phyloP scores from a whole-genome alignment of 2,329 filamentous ascomycete species.

The Simplicillium aogashimaense region DNA sequence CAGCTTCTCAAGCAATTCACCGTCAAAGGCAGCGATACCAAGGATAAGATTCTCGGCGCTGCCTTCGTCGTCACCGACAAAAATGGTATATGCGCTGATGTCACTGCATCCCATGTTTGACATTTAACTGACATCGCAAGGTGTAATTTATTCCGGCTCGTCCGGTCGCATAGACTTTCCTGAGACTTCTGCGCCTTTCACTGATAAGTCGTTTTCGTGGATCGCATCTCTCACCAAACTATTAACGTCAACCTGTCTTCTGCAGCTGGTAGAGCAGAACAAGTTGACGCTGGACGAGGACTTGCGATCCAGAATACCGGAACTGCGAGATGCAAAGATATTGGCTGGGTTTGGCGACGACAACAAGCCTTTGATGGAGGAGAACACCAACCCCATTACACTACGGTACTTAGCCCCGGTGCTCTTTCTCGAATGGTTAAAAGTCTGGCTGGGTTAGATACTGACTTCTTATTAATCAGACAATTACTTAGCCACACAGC shows the following conservation, averaged over 20 bases:
- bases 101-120: not conserved
- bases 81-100: conserved; percentile 8
- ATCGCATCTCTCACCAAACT: conserved; percentile 25
- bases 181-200: conserved; percentile 13
- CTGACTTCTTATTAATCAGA: conserved; percentile 6
- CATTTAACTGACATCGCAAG: conserved; percentile 5
- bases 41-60: conserved; percentile 17
- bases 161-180: conserved; percentile 17
- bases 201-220: conserved; percentile 16
- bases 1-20: conserved; percentile 13
- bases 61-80: conserved; percentile 16
- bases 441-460: not conserved
- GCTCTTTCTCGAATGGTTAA: no score
- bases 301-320: conserved; percentile 15
- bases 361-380: conserved; percentile 14
- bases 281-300: conserved; percentile 19
- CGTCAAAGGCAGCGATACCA: conserved; percentile 13
- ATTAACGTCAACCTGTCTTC: conserved; percentile 17
- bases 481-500: conserved; percentile 31
- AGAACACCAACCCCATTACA: conserved; percentile 17
- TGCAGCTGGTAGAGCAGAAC: conserved; percentile 21
- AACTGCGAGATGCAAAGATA: conserved; percentile 14
- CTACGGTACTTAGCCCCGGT: conserved; percentile 11
- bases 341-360: conserved; percentile 15
- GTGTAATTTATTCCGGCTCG: conserved; percentile 16